These are phyloP conservation scores for Coemansia sp. DNA, from an alignment of 192 early-diverging fungal genomes.

Conservation along the genomic window DNA sequence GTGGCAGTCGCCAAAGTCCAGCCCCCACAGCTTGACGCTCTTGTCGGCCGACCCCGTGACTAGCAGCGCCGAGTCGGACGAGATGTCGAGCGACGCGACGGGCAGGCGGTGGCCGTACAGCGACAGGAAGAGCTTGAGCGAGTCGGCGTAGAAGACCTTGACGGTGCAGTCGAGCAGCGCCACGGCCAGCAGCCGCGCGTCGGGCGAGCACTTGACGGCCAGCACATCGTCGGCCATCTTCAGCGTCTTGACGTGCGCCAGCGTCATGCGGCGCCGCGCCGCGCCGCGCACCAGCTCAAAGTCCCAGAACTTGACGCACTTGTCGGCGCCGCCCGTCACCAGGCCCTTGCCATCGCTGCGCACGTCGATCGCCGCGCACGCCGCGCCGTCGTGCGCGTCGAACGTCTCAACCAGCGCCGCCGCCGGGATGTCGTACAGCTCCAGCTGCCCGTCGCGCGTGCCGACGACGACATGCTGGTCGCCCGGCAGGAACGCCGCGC, in stretches of 20 bases:
- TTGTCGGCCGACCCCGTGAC: conserved; percentile 97
- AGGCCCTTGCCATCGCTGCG: conserved; percentile 87
- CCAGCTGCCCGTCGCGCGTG: conserved; percentile 88
- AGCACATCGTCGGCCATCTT: conserved; percentile 96
- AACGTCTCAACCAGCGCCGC: conserved; percentile 83
- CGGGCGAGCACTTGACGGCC: conserved; percentile 81
- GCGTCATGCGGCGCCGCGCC: conserved; percentile 66
- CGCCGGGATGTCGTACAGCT: conserved; percentile 90
- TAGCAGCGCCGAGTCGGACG: conserved; percentile 88
- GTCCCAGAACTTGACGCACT: conserved; percentile 98
- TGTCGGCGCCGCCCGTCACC: conserved; percentile 91
- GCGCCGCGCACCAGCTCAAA: conserved; percentile 74
- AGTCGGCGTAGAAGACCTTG: conserved; percentile 96
- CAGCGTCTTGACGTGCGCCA: conserved; percentile 87
- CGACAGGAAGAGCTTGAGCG: conserved; percentile 96
- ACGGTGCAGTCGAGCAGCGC: conserved; percentile 93
- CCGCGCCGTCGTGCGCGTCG: conserved; percentile 87
- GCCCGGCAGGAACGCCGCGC: conserved; percentile 91
- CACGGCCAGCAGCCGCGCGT: conserved; percentile 87
- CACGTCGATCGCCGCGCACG: conserved; percentile 84
- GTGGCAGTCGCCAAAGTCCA: conserved; percentile 99
- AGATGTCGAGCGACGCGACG: conserved; percentile 99
- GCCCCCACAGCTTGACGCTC: conserved; percentile 97
- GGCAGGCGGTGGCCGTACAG: conserved; percentile 98
- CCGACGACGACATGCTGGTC: conserved; percentile 87